phyloP scores from a whole-genome alignment of 192 early-diverging fungal genomes.

The Coemansia sp. region DNA sequence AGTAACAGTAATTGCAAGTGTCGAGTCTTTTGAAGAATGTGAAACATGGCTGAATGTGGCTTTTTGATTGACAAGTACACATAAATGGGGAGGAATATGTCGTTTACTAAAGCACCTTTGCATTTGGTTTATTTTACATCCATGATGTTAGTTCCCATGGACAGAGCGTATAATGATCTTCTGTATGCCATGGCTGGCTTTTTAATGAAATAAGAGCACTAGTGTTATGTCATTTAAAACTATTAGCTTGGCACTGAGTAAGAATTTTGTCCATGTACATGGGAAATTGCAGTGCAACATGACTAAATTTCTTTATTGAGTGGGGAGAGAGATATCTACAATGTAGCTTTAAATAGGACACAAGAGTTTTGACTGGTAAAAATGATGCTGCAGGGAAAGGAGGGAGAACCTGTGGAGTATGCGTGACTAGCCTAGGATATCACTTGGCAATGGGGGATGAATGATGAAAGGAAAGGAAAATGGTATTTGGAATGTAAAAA shows the following conservation, averaged over 20 bases:
- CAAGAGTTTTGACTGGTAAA: not conserved
- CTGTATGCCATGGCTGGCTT: not conserved
- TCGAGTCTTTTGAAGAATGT: not conserved
- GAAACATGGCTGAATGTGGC: not conserved
- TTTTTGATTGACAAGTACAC: not conserved
- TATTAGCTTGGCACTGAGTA: not conserved
- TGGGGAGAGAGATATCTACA: not conserved
- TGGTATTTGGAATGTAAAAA: not conserved
- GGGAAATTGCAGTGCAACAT: not conserved
- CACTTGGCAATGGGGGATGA: not conserved
- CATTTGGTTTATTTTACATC: not conserved
- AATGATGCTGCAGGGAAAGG: not conserved
- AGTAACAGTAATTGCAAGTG: not conserved
- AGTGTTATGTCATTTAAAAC: not conserved
- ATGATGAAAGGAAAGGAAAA: not conserved
- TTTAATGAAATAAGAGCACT: not conserved
- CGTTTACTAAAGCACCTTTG: not conserved
- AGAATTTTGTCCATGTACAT: not conserved
- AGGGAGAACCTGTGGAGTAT: not conserved
- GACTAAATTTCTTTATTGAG: not conserved
- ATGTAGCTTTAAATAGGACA: not conserved
- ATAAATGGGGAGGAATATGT: not conserved
- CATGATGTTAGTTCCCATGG: not conserved
- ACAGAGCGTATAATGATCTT: not conserved
- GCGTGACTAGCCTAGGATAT: no score